Evolutionary conservation across 2,329 filamentous ascomycete species (phyloP).

Genomic region (Phialocephala sp.): DNA sequence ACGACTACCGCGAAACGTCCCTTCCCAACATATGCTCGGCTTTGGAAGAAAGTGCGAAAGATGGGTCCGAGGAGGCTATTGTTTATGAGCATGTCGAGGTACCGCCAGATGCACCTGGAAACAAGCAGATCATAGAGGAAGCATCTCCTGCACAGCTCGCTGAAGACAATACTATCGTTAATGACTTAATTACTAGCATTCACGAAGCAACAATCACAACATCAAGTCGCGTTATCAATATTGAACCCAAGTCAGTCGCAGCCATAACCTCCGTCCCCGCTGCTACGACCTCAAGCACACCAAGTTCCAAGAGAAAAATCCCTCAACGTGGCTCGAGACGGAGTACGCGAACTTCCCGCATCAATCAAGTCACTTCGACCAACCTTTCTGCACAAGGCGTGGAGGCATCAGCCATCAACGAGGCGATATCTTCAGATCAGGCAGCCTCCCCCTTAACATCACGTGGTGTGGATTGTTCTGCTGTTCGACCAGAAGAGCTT

Average conservation of each 20-base stretch:
- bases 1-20: background rate
- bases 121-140: background rate
- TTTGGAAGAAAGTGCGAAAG: background rate
- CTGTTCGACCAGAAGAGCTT: background rate
- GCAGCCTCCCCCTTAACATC: background rate
- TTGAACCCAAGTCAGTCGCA: conserved; percentile 12
- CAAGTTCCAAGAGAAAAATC: conserved; percentile 22
- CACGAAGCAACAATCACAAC: conserved; percentile 10
- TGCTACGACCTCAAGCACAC: conserved; percentile 19
- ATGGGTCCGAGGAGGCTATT: background rate
- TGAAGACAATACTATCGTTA: background rate
- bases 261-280: background rate
- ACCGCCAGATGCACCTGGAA: background rate
- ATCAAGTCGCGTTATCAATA: background rate
- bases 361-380: conserved; percentile 17
- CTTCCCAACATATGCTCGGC: background rate
- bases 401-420: background rate
- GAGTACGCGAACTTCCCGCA: conserved; percentile 26
- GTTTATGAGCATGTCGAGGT: background rate
- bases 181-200: background rate
- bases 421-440: background rate
- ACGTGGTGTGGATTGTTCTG: background rate
- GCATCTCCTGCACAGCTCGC: background rate
- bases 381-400: background rate
- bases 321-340: conserved; percentile 20